Percentiles rank a stretch among this genome's conserved stretches.
phyloP scores from a whole-genome alignment of 345 rosid species.

The Microthlaspi erraticum region DNA sequence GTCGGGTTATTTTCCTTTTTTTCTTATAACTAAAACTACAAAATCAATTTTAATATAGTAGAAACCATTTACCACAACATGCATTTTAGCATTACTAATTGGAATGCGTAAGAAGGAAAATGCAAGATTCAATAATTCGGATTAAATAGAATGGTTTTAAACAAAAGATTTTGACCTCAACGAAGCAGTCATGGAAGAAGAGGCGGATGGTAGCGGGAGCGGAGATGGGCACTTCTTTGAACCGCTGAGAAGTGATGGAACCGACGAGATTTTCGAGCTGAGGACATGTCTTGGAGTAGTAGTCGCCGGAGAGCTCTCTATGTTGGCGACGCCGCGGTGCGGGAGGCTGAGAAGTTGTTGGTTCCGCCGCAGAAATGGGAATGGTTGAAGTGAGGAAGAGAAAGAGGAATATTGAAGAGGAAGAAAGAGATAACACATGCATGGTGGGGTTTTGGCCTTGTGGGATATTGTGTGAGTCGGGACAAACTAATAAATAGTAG shows the following conservation, averaged over 20 bases:
- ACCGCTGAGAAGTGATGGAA: constrained; percentile 70
- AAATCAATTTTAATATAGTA: too few species aligned
- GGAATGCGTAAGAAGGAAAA: neutral
- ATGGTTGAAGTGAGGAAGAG: constrained; percentile 40
- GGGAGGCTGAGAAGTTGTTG: constrained; percentile 30
- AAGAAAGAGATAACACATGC: constrained; percentile 46
- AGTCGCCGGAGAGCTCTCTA: constrained; percentile 54
- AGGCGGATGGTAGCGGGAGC: constrained; percentile 91
- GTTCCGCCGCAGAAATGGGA: constrained; percentile 29
- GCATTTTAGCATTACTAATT: too few species aligned
- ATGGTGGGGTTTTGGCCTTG: constrained; percentile 44
- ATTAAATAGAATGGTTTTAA: neutral
- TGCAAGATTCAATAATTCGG: neutral
- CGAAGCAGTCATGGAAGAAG: constrained; percentile 96
- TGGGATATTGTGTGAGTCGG: constrained; percentile 23
- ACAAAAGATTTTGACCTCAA: constrained; percentile 52
- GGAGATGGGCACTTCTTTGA: constrained; percentile 73
- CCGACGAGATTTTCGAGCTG: constrained; percentile 73
- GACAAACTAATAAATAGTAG: constrained; percentile 38
- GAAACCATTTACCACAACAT: too few species aligned
- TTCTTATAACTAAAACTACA: too few species aligned
- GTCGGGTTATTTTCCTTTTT: constrained; percentile 3
- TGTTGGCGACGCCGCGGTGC: constrained; percentile 25
- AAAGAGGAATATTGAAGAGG: constrained; percentile 33
- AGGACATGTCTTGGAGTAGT: constrained; percentile 78